Evolutionary conservation across 2,329 filamentous ascomycete species (phyloP), one percentile per base, ranked within the genome.

Genomic region (Hortaea werneckii): DNA sequence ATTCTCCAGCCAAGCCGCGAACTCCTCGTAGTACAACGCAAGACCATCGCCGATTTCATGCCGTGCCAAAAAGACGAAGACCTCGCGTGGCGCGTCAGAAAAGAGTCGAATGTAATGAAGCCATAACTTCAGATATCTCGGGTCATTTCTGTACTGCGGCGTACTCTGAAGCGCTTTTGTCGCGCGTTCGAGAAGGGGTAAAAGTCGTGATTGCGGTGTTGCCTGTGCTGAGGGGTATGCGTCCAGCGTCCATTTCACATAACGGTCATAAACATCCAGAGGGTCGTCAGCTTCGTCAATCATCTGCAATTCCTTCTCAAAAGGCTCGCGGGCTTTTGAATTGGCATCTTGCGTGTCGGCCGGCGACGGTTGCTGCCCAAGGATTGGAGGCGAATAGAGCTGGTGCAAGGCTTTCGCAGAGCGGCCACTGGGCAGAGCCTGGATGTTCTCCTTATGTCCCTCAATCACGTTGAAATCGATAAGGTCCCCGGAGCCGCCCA

Each of bases 371-470:
- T 58, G 50, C n/a, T 56, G 55, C 37, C 55, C 56, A 10, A 63
- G 56, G 28, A 65, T 53, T 8, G 70, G 69, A 39, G 67, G 67
- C 50, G 88, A 83, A 75, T 87, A 88, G 29, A 87, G 78, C 45
- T 88, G 79, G 29, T 83, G 88, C 43, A 98, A 82, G 44, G 92
- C 89, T 69, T 82, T 86, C 40, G 90, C 92, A 37, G 90, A 96
- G 54, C 92, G 75, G 30, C 83, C 92, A 51, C 87, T 85, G 11
- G 90, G 89, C 9, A 98, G 76, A 20, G 88, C 82, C 67, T 95
- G 89, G 46, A 98, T 95, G 67, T 98, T 98, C 70, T 98, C 92
- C 69, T 98, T 98, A 59, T 95, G 89, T 40, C 79, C 80, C 70
- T 98, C 92, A 68, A 98, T 95, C 52, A 95, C 78, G 58, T 94